Base-by-base conservation (phyloP, 768 basidiomycete genomes). In the Multifurca ochricompacta region DNA sequence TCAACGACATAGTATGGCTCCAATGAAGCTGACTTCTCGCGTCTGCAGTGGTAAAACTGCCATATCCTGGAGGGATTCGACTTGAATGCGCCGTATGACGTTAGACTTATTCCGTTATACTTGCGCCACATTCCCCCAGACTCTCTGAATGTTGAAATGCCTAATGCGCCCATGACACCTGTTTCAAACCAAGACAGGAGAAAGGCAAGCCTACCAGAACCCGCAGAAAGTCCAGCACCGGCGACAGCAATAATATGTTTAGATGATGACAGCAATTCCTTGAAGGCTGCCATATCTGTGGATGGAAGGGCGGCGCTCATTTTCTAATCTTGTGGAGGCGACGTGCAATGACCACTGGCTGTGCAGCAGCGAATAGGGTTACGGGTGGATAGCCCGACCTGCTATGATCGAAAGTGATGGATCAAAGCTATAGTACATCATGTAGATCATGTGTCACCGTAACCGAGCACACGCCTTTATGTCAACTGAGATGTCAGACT, bases 171-270 rank as follows among this genome's bases (percentile, higher is more conserved):
- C 6, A 36, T 11, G 30, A 8, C 27, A 18, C 28, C 14, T n/a
- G 35, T 50, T 18, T 48, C 57, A 52, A 32, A 18, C 16, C 10
- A n/a, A 43, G n/a, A 14, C 10, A 41, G 39, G 27, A 7, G 27
- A n/a, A 9, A 52, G 16, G 19, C 49, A 5, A 9, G 51, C 66
- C 31, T 50, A 80, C 81, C 80, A 40, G 82, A 59, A 7, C 77
- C 80, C 49, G 80, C 81, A 21, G 81, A 83, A n/a, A 83, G 70
- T 3, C 82, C 82, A 28, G 82, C 82, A 6, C 82, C 82, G 18
- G 74, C 72, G 1, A 77, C 63, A 10, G 71, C 72, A 7, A 76
- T 65, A 46, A 76, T 69, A 46, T 68, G 64, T 54, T 71, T 74
- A 13, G 46, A 52, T n/a, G 35, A 48, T 19, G 43, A 39, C 7